phyloP scores from a whole-genome alignment of 2,329 filamentous ascomycete species.

The Exophiala mesophila region DNA sequence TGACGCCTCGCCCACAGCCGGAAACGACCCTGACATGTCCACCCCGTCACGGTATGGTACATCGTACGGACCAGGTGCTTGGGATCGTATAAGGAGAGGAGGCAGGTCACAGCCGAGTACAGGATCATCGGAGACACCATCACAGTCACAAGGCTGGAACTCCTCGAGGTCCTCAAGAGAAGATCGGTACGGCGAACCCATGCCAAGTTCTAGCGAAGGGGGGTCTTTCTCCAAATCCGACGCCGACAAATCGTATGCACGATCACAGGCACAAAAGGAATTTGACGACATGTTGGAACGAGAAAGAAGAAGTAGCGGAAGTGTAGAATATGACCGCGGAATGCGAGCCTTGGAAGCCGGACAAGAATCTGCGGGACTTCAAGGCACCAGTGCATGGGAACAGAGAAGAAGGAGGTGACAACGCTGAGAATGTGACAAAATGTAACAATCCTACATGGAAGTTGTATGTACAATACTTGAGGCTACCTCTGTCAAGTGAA shows the following conservation, averaged over 20 bases:
- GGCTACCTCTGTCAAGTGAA: no score
- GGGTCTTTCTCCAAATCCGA: constrained; percentile 21
- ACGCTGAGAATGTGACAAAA: no score
- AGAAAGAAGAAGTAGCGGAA: constrained; percentile 31
- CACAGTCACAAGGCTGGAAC: not conserved
- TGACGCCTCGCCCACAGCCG: constrained; percentile 25
- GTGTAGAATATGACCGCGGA: constrained; percentile 20
- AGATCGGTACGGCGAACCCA: constrained; percentile 2
- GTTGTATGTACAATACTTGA: no score
- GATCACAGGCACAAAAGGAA: constrained; percentile 38
- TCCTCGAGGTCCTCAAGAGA: not conserved
- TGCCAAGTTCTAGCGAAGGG: constrained; percentile 9
- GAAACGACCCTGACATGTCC: constrained; percentile 16
- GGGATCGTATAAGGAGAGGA: constrained; percentile 20
- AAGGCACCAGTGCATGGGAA: constrained; percentile 20
- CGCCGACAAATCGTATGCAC: constrained; percentile 28
- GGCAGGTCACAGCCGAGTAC: not conserved
- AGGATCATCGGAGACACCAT: not conserved
- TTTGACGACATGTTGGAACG: constrained; percentile 41
- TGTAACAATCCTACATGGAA: no score
- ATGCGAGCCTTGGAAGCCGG: constrained; percentile 15
- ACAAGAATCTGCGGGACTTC: constrained; percentile 11
- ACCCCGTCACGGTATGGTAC: not conserved
- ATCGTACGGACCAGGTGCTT: constrained; percentile 12
- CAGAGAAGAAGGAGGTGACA: constrained; percentile 14